Evolutionary conservation across 352 stramenopile genomes (phyloP).

Genomic region (Poterioochromonas sp.): DNA sequence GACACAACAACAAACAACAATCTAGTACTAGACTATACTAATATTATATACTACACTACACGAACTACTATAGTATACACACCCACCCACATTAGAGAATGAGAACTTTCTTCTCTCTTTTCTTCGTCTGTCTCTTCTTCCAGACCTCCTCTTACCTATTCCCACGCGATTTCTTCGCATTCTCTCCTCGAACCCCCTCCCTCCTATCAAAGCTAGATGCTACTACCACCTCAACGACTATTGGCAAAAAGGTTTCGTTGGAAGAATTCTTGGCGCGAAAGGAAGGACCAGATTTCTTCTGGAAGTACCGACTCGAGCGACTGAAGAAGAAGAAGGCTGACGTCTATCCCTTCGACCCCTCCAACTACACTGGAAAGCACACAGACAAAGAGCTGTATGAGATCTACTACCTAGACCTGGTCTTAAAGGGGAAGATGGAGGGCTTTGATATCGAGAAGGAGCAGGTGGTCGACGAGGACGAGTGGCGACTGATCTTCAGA

Average conservation of each 20-base stretch:
- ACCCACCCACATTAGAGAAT: too few species aligned
- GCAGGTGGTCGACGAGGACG: background rate
- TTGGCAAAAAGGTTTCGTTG: background rate
- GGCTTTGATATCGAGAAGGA: conserved; percentile 16
- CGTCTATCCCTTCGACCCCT: background rate
- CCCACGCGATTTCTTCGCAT: too few species aligned
- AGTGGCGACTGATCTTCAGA: conserved; percentile 6
- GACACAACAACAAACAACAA: too few species aligned
- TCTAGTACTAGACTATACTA: too few species aligned
- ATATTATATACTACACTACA: too few species aligned
- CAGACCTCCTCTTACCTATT: too few species aligned
- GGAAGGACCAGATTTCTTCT: conserved; percentile 26
- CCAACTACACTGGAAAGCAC: background rate
- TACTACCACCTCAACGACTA: too few species aligned
- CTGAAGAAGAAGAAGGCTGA: background rate
- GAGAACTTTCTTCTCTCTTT: too few species aligned
- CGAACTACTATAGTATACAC: too few species aligned
- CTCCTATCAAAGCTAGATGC: too few species aligned
- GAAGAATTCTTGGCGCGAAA: background rate
- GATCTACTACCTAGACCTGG: conserved; percentile 22
- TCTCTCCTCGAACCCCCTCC: too few species aligned
- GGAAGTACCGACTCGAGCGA: conserved; percentile 18
- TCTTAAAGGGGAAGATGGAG: conserved; percentile 25
- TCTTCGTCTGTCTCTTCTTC: too few species aligned
- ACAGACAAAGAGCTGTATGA: conserved; percentile 10